Base-by-base conservation (phyloP, 2,329 filamentous ascomycete species). In the Sclerotinia sclerotiorum region DNA sequence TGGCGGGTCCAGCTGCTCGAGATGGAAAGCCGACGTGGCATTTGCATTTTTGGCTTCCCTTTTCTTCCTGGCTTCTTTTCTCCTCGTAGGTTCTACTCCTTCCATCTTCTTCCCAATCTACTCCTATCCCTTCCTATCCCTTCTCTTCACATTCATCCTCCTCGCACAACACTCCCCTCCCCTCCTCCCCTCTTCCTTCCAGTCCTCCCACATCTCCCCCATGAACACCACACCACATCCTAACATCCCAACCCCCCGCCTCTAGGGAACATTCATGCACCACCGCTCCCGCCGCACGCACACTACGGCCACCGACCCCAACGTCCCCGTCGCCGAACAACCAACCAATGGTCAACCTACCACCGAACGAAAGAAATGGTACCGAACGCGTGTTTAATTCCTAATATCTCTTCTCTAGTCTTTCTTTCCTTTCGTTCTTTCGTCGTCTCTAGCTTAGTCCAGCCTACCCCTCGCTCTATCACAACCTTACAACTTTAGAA, bases 1-100 rank as follows among this genome's bases (percentile, higher is more conserved):
- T 77, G 97, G 94, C 1, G 93, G 88, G 71, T 79, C 84, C 57
- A 77, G 78, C n/a, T 94, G 91, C 78, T 83, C 85, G 69, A 85
- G 87, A 73, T 91, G 87, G 85, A 92, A 90, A 80, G 86, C 91
- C 52, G 83, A 76, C 62, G 65, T 76, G 6, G 74, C 75, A 0
- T 76, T 76, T 54, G 15, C 57, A 8, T 76, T 76, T 61, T 58
- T 75, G 7, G 70, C 71, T 11, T 63, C 69, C 2, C 69, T 74
- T 10, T 73, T 75, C 65, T 75, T 75, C 57, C 56, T 74, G 0
- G 72, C 46, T 29, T 71, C 69, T 58, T 72, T 69, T 24, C 29
- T 74, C 39, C 68, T 75, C 24, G 72, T 72, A 64, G 11, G 70
- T 67, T 1, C 8, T 42, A 15, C 21, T 42, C 56, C 19, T n/a